Conservation (phyloP, 2,329 filamentous ascomycete genomes). For the Neoascochyta sp. region DNA sequence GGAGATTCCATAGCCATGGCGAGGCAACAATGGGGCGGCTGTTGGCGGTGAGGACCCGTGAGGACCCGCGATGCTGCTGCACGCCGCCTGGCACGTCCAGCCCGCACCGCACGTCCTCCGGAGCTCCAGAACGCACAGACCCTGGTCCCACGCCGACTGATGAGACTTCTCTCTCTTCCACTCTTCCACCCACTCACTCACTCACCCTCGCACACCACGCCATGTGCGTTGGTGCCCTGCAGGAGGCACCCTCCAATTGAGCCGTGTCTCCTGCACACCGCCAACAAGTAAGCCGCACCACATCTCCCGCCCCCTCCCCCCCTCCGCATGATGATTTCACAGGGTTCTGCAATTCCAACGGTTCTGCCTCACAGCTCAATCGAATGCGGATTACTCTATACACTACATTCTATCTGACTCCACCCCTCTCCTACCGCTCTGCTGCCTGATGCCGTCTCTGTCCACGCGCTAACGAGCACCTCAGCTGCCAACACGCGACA, state of each 20-base stretch:
- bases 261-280: too few species aligned
- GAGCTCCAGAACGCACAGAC: too few species aligned
- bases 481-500: too few species aligned
- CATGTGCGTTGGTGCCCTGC: too few species aligned
- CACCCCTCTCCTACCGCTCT: background rate
- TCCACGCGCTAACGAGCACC: slow-evolving; percentile 10
- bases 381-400: slow-evolving; percentile 45
- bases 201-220: slow-evolving; percentile 3
- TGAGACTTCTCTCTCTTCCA: background rate
- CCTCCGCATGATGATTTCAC: slow-evolving; percentile 42
- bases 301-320: background rate
- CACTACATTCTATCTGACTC: slow-evolving; percentile 50
- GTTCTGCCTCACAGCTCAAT: slow-evolving; percentile 30
- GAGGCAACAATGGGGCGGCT: background rate
- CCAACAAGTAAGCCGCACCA: slow-evolving; percentile 8
- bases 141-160: too few species aligned
- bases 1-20: slow-evolving; percentile 48
- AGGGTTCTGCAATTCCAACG: slow-evolving; percentile 53
- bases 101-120: too few species aligned
- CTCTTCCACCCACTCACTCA: too few species aligned
- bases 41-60: background rate
- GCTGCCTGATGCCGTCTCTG: background rate
- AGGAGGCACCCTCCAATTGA: too few species aligned
- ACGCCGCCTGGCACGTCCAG: too few species aligned
- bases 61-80: too few species aligned